Conservation (phyloP, 306 rosid species). For the Casuarina cunninghamiana region DNA sequence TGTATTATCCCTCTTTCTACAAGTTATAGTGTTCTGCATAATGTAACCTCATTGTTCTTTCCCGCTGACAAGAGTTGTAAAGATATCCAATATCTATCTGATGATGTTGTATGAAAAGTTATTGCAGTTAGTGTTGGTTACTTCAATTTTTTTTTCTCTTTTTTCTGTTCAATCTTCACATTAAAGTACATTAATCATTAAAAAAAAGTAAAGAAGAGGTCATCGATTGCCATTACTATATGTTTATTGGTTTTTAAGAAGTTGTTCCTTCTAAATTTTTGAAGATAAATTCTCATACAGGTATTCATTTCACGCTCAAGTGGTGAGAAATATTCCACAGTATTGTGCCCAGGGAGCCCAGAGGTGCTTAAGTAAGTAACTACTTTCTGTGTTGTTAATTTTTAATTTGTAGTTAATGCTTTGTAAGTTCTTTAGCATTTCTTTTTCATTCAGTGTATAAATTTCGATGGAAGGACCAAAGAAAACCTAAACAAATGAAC, state of each 20-base stretch:
- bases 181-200: not conserved
- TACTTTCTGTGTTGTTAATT: slow-evolving; percentile 14
- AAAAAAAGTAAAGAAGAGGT: not conserved
- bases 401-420: slow-evolving; percentile 14
- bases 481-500: not conserved
- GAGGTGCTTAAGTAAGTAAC: slow-evolving; percentile 57
- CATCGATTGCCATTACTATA: not conserved
- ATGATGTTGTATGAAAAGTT: not conserved
- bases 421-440: slow-evolving; percentile 16
- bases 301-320: slow-evolving; percentile 76
- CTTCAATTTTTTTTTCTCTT: not conserved
- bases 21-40: not conserved
- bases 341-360: slow-evolving; percentile 59
- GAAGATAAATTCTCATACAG: slow-evolving; percentile 40
- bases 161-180: not conserved
- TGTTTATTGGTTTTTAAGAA: not conserved
- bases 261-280: not conserved
- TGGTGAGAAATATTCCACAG: slow-evolving; percentile 73
- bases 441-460: slow-evolving; percentile 8
- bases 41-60: not conserved
- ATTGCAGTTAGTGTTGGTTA: not conserved
- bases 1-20: not conserved
- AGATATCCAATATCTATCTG: slow-evolving; percentile 2
- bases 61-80: not conserved
- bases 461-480: slow-evolving; percentile 19